Evolutionary conservation across 2,329 filamentous ascomycete species (phyloP), one percentile per base, ranked within the genome.

Genomic region (Penicillium palitans): DNA sequence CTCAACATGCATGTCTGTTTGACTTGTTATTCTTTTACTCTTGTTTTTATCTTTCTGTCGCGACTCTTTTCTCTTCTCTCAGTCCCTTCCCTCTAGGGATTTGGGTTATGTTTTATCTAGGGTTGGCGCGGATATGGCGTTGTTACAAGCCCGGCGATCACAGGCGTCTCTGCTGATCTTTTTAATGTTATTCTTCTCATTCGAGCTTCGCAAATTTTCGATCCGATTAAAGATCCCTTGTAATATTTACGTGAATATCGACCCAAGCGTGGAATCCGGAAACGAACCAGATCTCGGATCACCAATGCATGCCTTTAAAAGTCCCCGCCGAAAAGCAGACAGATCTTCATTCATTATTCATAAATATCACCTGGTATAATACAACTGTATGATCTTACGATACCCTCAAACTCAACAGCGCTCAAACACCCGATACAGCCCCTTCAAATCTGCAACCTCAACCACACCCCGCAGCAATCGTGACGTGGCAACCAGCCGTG

Each of bases 341-440:
- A 50, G 7, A 40, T 49, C 10, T 35, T n/a, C 8, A 52, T 52
- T 52, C 35, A 12, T 57, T 25, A 52, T 40, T 57, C 47, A 39
- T 56, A 29, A 46, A 39, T 39, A 37, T 31, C 21, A 39, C 33
- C 9, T 10, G 19, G 13, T 46, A 40, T 10, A 17, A 33, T 42
- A 53, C 21, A 47, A 8, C 27, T n/a, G 41, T 44, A 37, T 25
- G 24, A 50, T 39, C 17, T 4, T 27, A 52, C 17, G 10, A 31
- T 33, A 24, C 1, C 29, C 6, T 21, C 19, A 24, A 24, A 8
- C 21, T 84, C 74, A 98, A 74, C 95, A 98, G 55, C 95, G 81
- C 77, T 99, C 95, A 80, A 99, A 99, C 3, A 98, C 93, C 46
- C 90, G 82, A 75, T 99, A 99, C 58, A 99, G 72, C 0, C 93